These are phyloP conservation scores for Asterophora lycoperdoides DNA, from an alignment of 768 basidiomycete genomes.

Conservation along the genomic window DNA sequence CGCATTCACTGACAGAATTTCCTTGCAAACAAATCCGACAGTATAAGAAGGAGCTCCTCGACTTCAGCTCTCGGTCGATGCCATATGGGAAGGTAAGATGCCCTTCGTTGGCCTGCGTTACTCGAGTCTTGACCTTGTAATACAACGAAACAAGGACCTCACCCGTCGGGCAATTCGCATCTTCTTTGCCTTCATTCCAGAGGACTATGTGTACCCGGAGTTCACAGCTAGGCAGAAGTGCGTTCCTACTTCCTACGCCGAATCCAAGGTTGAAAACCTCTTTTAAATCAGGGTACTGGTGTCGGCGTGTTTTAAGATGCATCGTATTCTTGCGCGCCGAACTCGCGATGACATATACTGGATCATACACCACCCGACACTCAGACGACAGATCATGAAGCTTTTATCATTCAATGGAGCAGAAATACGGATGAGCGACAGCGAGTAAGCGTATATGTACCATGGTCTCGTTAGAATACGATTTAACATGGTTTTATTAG, in stretches of 20 bases:
- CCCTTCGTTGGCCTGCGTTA: neutral
- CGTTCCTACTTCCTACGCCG: neutral
- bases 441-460: slow-evolving; percentile 1
- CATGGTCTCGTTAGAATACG: too few relatives aligned
- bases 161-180: neutral
- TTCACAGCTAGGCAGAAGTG: slow-evolving; percentile 1
- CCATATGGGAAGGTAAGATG: slow-evolving; percentile 11
- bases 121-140: neutral
- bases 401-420: neutral
- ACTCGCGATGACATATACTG: neutral
- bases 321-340: neutral
- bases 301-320: slow-evolving; percentile 4
- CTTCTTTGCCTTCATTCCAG: slow-evolving; percentile 1
- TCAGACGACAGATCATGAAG: neutral
- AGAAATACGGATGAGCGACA: neutral
- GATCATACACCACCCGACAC: slow-evolving; percentile 4
- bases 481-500: neutral
- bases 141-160: neutral
- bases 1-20: neutral
- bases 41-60: neutral
- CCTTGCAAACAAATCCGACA: neutral
- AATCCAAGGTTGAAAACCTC: neutral
- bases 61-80: neutral
- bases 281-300: neutral
- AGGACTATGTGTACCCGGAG: neutral